Evolutionary conservation across 441 rosid genomes (phyloP).

Genomic region (Daphne laureola): DNA sequence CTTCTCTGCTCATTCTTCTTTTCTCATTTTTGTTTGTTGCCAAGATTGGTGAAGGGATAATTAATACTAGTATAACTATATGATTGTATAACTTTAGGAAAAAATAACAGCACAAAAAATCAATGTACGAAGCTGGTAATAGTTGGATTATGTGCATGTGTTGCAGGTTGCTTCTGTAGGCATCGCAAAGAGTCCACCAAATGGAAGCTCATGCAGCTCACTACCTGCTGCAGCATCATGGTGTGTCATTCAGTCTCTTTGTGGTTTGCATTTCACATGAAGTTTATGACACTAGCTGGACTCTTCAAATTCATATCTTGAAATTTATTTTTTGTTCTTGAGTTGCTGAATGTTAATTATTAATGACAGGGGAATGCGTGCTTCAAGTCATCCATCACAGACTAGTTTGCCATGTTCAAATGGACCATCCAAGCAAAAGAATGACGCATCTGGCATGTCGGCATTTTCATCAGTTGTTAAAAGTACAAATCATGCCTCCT

Average conservation of each 20-base stretch:
- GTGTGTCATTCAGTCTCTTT: constrained; percentile 27
- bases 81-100: too few relatives aligned
- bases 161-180: constrained; percentile 38
- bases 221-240: constrained; percentile 96
- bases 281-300: too few relatives aligned
- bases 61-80: too few relatives aligned
- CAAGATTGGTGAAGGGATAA: too few relatives aligned
- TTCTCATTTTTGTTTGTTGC: not conserved
- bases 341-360: constrained; percentile 13
- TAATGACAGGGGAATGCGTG: constrained; percentile 69
- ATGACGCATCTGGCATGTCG: constrained; percentile 31
- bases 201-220: constrained; percentile 57
- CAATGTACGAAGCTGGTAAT: too few relatives aligned
- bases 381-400: constrained; percentile 39
- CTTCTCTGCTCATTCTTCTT: too few relatives aligned
- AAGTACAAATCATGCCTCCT: constrained; percentile 27
- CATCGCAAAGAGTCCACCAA: constrained; percentile 55
- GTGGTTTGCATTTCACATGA: not conserved
- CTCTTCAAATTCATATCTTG: too few relatives aligned
- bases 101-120: too few relatives aligned
- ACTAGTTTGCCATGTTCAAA: constrained; percentile 34
- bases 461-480: constrained; percentile 39
- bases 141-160: constrained; percentile 1
- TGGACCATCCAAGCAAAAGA: constrained; percentile 46
- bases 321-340: not conserved